phyloP scores from a whole-genome alignment of 148 eudicot species.

The Selenicereus undatus region DNA sequence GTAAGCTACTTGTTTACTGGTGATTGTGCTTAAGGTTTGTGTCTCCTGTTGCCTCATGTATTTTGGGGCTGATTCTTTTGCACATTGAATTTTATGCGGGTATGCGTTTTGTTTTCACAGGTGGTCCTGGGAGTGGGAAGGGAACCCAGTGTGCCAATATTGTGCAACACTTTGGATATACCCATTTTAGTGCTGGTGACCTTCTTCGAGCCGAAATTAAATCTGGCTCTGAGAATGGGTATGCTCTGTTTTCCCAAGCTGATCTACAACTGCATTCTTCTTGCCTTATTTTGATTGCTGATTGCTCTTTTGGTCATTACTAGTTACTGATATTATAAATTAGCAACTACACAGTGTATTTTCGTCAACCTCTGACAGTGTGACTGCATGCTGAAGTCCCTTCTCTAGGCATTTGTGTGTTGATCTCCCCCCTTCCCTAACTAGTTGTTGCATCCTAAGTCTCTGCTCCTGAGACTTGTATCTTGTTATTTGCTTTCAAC shows the following conservation, averaged over 20 bases:
- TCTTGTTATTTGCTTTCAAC: background rate
- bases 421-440: background rate
- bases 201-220: constrained; percentile 41
- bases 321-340: background rate
- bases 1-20: constrained; percentile 14
- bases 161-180: constrained; percentile 41
- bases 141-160: constrained; percentile 43
- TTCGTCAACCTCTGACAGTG: background rate
- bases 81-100: background rate
- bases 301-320: background rate
- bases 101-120: constrained; percentile 16
- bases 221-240: constrained; percentile 45
- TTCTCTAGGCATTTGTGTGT: background rate
- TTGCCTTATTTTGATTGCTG: background rate
- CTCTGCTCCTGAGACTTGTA: background rate
- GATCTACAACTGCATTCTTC: too few relatives aligned
- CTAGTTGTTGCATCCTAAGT: background rate
- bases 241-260: constrained; percentile 3
- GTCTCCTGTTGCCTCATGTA: background rate
- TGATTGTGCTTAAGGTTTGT: background rate
- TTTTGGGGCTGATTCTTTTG: background rate
- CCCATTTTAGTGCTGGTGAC: constrained; percentile 47
- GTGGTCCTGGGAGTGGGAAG: constrained; percentile 49
- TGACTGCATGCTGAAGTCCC: background rate
- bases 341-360: background rate